Percentiles rank a stretch among this genome's conserved stretches.
Evolutionary conservation across 2,329 filamentous ascomycete genomes (phyloP).

Genomic region (Ophiosphaerella korrae): DNA sequence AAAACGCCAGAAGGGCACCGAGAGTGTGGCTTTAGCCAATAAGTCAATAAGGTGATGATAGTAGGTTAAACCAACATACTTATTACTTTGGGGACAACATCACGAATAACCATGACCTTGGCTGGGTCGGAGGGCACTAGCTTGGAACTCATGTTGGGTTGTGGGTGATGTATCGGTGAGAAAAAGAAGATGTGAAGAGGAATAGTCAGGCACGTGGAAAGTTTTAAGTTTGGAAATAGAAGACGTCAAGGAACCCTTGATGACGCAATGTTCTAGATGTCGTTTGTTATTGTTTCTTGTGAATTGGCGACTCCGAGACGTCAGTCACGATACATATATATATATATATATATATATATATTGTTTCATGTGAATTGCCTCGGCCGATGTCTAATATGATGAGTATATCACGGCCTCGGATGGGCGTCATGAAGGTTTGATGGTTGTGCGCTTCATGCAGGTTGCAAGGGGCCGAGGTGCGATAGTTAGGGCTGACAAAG

Average conservation of each 20-base stretch:
- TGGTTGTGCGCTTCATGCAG: constrained; percentile 2
- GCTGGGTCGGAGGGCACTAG: constrained; percentile 67
- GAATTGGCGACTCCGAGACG: constrained; percentile 1
- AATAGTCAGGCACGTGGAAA: not conserved
- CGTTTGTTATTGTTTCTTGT: not conserved
- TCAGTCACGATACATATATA: constrained; percentile 11
- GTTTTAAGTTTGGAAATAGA: constrained; percentile 14
- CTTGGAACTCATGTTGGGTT: constrained; percentile 42
- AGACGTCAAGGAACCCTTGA: constrained; percentile 29
- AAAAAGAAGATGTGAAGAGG: not conserved
- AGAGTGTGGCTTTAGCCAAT: constrained; percentile 62
- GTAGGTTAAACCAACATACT: constrained; percentile 25
- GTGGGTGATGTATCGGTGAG: not conserved
- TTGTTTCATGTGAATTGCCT: constrained; percentile 1
- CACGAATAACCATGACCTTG: constrained; percentile 87
- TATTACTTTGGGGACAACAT: constrained; percentile 74
- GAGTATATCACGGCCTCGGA: not conserved
- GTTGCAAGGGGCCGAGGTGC: constrained; percentile 1
- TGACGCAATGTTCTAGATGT: constrained; percentile 30
- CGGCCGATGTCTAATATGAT: constrained; percentile 11
- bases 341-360: constrained; percentile 22
- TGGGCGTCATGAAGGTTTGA: constrained; percentile 9
- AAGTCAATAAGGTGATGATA: too few species aligned
- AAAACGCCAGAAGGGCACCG: constrained; percentile 82
- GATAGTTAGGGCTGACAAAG: constrained; percentile 17